A percentile compares a stretch with the other conserved stretches of the same genome.
These are phyloP conservation scores for Salix viminalis DNA, from an alignment of 345 rosid genomes.

Conservation along the genomic window DNA sequence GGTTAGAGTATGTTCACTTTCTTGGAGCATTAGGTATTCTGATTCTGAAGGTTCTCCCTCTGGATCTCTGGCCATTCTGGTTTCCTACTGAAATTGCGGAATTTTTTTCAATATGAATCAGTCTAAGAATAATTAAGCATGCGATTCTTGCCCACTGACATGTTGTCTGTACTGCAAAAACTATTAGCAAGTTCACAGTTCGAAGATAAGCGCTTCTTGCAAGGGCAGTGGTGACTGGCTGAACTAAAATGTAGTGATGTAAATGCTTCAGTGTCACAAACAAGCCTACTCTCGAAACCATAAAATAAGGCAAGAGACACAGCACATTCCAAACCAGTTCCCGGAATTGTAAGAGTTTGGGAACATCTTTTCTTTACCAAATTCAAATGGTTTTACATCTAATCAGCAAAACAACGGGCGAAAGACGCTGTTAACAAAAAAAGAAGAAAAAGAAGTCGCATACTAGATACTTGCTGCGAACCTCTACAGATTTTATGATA, in stretches of 20 bases:
- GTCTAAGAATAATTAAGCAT: not conserved
- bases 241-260: not conserved
- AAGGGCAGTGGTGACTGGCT: not conserved
- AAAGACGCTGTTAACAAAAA: not conserved
- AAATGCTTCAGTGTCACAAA: too few species aligned
- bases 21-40: not conserved
- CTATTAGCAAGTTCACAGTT: not conserved
- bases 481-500: slow-evolving; percentile 14
- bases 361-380: not conserved
- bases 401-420: not conserved
- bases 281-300: too few species aligned
- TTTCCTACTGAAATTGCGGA: not conserved
- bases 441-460: not conserved
- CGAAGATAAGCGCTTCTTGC: not conserved
- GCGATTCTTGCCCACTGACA: not conserved
- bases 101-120: not conserved
- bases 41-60: not conserved
- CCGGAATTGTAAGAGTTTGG: not conserved
- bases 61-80: not conserved
- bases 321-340: not conserved
- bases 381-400: not conserved
- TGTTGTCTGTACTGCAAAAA: not conserved
- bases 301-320: not conserved
- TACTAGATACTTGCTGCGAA: not conserved
- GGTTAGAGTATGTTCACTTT: slow-evolving; percentile 4